These are phyloP conservation scores for Tephrocybe sp. DNA, from an alignment of 768 basidiomycete genomes.

Conservation along the genomic window DNA sequence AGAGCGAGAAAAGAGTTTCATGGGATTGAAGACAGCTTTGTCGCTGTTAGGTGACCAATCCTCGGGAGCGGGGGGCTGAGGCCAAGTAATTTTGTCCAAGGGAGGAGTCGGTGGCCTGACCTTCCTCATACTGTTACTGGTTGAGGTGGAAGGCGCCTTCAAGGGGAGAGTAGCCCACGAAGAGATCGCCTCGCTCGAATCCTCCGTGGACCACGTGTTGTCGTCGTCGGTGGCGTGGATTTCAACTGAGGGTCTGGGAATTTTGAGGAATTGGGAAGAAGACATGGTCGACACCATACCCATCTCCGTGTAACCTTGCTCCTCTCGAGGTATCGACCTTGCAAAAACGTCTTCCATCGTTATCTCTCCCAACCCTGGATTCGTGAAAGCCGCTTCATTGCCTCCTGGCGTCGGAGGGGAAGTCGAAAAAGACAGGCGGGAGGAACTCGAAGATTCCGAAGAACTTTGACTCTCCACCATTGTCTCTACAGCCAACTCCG, in stretches of 20 bases:
- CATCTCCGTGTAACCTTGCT: slow-evolving; percentile 1
- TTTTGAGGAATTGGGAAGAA: slow-evolving; percentile 9
- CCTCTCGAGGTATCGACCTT: neutral
- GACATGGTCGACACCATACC: slow-evolving; percentile 3
- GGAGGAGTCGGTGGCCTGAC: slow-evolving; percentile 5
- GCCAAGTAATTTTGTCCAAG: neutral
- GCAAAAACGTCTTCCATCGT: slow-evolving; percentile 12
- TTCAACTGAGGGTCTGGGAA: neutral
- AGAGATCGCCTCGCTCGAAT: neutral
- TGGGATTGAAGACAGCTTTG: slow-evolving; percentile 8
- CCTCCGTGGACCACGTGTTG: neutral
- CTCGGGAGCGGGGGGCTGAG: neutral
- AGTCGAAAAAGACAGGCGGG: slow-evolving; percentile 11
- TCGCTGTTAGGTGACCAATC: neutral
- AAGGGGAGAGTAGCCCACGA: slow-evolving; percentile 1
- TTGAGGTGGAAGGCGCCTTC: slow-evolving; percentile 3
- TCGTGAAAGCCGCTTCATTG: slow-evolving; percentile 2
- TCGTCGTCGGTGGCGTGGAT: neutral
- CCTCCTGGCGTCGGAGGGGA: slow-evolving; percentile 15
- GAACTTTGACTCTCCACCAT: slow-evolving; percentile 8
- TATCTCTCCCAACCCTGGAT: slow-evolving; percentile 2
- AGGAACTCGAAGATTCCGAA: slow-evolving; percentile 10
- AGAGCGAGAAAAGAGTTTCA: slow-evolving; percentile 13
- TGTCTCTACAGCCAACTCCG: neutral
- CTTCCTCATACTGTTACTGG: slow-evolving; percentile 5